A percentile compares a stretch with the other conserved stretches of the same genome.
Conservation (phyloP, 352 stramenopile genomes). For the Pythium scleroteichum region DNA sequence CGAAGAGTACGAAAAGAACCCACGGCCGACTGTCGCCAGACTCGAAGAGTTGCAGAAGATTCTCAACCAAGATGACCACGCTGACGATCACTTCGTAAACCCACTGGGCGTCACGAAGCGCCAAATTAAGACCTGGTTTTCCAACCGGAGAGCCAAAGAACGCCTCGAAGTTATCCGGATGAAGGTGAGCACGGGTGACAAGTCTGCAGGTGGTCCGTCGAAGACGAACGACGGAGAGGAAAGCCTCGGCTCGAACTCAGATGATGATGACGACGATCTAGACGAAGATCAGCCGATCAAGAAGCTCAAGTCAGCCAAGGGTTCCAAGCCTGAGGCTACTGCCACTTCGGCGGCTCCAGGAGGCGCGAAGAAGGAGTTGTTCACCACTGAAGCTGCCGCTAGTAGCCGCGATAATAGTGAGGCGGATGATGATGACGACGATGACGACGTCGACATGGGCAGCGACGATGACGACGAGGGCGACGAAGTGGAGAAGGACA, state of each 20-base stretch:
- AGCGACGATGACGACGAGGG: slow-evolving; percentile 38
- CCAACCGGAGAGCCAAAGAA: slow-evolving; percentile 78
- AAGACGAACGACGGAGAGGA: slow-evolving; percentile 46
- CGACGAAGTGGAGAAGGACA: slow-evolving; percentile 39
- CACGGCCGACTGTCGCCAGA: slow-evolving; percentile 55
- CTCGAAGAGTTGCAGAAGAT: slow-evolving; percentile 72
- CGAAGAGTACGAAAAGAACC: slow-evolving; percentile 85
- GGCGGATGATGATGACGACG: slow-evolving; percentile 30
- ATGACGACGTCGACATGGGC: slow-evolving; percentile 38
- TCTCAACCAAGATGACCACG: slow-evolving; percentile 73
- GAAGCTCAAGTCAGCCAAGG: slow-evolving; percentile 13
- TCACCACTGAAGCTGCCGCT: slow-evolving; percentile 10
- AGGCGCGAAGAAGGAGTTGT: slow-evolving; percentile 31
- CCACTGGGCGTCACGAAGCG: slow-evolving; percentile 63
- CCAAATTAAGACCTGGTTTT: slow-evolving; percentile 87
- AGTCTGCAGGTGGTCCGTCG: slow-evolving; percentile 26
- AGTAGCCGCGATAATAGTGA: slow-evolving; percentile 12
- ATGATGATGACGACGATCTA: slow-evolving; percentile 20
- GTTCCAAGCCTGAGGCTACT: neutral
- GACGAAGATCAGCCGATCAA: slow-evolving; percentile 19
- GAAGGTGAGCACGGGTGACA: slow-evolving; percentile 47
- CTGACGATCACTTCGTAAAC: slow-evolving; percentile 51
- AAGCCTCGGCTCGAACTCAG: slow-evolving; percentile 18
- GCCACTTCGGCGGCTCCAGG: neutral
- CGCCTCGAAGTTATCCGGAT: slow-evolving; percentile 79